These are phyloP conservation scores for Sherardia arvensis DNA, from an alignment of 257 asterid genomes.

Conservation along the genomic window DNA sequence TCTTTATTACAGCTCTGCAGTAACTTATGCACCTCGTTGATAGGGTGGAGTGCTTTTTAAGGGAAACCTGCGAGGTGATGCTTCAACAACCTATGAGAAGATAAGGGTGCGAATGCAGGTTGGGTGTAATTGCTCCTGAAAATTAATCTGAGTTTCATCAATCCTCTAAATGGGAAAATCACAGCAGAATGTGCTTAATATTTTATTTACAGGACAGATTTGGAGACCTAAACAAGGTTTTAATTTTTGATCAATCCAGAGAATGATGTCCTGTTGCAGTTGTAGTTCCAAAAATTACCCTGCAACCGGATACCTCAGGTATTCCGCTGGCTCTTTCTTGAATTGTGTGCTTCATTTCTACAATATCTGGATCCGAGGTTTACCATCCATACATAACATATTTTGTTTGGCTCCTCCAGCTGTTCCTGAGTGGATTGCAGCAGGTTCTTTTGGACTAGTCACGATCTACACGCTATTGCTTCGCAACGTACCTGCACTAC, in stretches of 20 bases:
- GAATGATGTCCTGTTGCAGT: slow-evolving; percentile 96
- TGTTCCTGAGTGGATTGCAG: slow-evolving; percentile 98
- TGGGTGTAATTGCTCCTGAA: slow-evolving; percentile 20
- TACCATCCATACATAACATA: neutral
- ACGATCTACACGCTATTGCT: slow-evolving; percentile 78
- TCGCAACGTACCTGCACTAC: slow-evolving; percentile 86
- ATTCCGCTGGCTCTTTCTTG: slow-evolving; percentile 4
- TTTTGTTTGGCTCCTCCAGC: slow-evolving; percentile 47
- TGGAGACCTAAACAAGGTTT: slow-evolving; percentile 69
- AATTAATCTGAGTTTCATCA: slow-evolving; percentile 16
- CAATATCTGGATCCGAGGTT: neutral
- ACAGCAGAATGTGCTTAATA: slow-evolving; percentile 20
- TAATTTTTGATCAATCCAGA: slow-evolving; percentile 84
- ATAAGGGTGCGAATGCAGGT: slow-evolving; percentile 75
- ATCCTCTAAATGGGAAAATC: slow-evolving; percentile 11
- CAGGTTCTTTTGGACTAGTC: slow-evolving; percentile 90
- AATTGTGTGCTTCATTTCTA: slow-evolving; percentile 2
- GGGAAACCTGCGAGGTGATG: slow-evolving; percentile 88
- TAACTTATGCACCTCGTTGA: slow-evolving; percentile 8
- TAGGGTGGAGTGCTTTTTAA: slow-evolving; percentile 91
- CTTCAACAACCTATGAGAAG: slow-evolving; percentile 75
- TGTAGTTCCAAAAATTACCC: slow-evolving; percentile 78
- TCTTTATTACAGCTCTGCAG: neutral
- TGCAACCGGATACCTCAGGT: slow-evolving; percentile 87
- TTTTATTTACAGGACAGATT: slow-evolving; percentile 65